Conservation (phyloP, 2,329 filamentous ascomycete genomes). For the Venturiaceae sp. region DNA sequence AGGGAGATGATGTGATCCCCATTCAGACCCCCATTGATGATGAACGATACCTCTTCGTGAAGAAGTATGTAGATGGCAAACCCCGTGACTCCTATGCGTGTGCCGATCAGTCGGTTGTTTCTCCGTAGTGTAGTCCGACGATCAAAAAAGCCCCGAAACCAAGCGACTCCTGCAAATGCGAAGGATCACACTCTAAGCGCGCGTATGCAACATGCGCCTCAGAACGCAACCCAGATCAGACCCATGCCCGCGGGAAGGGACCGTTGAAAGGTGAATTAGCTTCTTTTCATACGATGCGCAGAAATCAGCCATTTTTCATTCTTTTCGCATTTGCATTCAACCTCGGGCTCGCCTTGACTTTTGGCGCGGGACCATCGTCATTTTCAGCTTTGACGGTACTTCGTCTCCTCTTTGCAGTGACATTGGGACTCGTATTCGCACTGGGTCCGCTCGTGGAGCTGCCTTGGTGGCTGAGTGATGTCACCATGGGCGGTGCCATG, state of each 20-base stretch:
- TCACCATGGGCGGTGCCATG: constrained; percentile 42
- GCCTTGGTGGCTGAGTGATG: constrained; percentile 47
- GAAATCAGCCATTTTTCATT: constrained; percentile 9
- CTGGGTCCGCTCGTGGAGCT: constrained; percentile 36
- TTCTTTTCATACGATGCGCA: neutral
- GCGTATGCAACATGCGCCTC: neutral
- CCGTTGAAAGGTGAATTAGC: neutral
- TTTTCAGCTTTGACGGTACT: constrained; percentile 44
- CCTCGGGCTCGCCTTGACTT: constrained; percentile 42
- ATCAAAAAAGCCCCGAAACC: neutral
- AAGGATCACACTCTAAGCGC: neutral
- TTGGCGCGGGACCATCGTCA: constrained; percentile 37
- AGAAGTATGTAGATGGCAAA: neutral
- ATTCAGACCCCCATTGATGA: neutral
- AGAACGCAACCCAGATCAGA: neutral
- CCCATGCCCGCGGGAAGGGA: neutral
- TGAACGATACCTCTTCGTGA: neutral
- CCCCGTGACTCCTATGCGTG: neutral
- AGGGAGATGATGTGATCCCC: neutral
- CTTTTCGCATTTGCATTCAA: constrained; percentile 28
- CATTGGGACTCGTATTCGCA: constrained; percentile 54
- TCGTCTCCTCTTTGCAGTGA: constrained; percentile 45
- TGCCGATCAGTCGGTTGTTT: neutral
- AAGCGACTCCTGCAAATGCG: neutral
- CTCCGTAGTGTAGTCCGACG: neutral